Percentiles rank a stretch among this genome's conserved stretches.
Conservation (phyloP, 352 stramenopile genomes). For the Phytophthora pinifolia region DNA sequence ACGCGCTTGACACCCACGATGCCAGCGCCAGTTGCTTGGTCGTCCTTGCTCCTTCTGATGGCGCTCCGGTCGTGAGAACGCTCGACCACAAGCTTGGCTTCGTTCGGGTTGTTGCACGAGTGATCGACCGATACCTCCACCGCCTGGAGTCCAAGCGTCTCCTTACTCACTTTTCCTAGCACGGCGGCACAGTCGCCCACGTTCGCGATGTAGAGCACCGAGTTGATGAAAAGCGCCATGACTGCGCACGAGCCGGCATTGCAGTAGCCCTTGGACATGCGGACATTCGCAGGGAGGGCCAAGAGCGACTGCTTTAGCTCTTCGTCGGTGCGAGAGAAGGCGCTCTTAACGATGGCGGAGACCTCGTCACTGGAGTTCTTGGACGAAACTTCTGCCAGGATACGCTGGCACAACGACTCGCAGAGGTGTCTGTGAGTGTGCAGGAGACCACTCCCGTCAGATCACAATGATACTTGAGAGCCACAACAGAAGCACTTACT, state of each 20-base stretch:
- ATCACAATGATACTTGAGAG: too few species aligned
- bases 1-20: constrained; percentile 89
- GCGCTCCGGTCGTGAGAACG: constrained; percentile 73
- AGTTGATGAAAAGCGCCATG: constrained; percentile 59
- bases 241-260: constrained; percentile 72
- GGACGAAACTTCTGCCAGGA: constrained; percentile 30
- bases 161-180: constrained; percentile 62
- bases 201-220: constrained; percentile 85
- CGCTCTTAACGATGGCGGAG: constrained; percentile 26
- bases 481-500: constrained; percentile 36
- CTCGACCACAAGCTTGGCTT: constrained; percentile 58
- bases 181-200: constrained; percentile 92
- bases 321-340: constrained; percentile 57
- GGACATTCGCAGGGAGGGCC: constrained; percentile 35
- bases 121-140: constrained; percentile 57
- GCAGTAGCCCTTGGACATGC: constrained; percentile 67
- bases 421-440: constrained; percentile 33
- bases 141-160: constrained; percentile 30
- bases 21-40: constrained; percentile 68
- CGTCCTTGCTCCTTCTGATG: constrained; percentile 92
- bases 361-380: constrained; percentile 38
- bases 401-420: constrained; percentile 39
- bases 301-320: constrained; percentile 59
- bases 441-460: constrained; percentile 6
- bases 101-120: constrained; percentile 55